Percentiles rank a stretch among this genome's conserved stretches.
phyloP scores from a whole-genome alignment of 2,329 filamentous ascomycete species.

The Pezicula rhizophila region DNA sequence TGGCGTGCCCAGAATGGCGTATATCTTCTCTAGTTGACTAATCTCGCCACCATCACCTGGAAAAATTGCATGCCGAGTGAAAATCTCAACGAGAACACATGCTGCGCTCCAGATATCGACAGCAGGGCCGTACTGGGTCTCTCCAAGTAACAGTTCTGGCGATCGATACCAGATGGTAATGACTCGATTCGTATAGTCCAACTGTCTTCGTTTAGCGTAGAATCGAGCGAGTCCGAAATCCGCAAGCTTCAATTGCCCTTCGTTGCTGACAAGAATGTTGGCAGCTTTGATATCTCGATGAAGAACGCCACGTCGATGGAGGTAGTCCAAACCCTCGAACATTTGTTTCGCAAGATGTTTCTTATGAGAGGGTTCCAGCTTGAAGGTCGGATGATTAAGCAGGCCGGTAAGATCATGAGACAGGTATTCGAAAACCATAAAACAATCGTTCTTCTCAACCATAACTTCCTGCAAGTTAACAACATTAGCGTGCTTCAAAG shows the following conservation, averaged over 20 bases:
- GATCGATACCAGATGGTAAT: conserved; percentile 98
- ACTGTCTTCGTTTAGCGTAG: conserved; percentile 83
- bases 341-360: conserved; percentile 91
- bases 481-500: conserved; percentile 74
- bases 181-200: conserved; percentile 97
- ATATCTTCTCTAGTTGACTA: conserved; percentile 95
- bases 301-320: conserved; percentile 87
- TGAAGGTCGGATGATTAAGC: conserved; percentile 89
- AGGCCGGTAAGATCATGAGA: conserved; percentile 93
- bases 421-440: conserved; percentile 99
- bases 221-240: conserved; percentile 96
- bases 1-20: conserved; percentile 83
- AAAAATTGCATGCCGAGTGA: conserved; percentile 88
- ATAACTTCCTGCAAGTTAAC: conserved; percentile 85
- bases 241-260: conserved; percentile 83
- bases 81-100: conserved; percentile 94
- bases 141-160: conserved; percentile 82
- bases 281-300: conserved; percentile 98
- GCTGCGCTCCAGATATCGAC: conserved; percentile 97
- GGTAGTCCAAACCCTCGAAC: conserved; percentile 88
- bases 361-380: conserved; percentile 76
- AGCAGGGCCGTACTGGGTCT: conserved; percentile 83
- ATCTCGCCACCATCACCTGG: conserved; percentile 94
- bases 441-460: conserved; percentile 98
- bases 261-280: conserved; percentile 89